A percentile compares a stretch with the other conserved stretches of the same genome.
Evolutionary conservation across 2,329 filamentous ascomycete species (phyloP).

Genomic region (Colletotrichum sp.): DNA sequence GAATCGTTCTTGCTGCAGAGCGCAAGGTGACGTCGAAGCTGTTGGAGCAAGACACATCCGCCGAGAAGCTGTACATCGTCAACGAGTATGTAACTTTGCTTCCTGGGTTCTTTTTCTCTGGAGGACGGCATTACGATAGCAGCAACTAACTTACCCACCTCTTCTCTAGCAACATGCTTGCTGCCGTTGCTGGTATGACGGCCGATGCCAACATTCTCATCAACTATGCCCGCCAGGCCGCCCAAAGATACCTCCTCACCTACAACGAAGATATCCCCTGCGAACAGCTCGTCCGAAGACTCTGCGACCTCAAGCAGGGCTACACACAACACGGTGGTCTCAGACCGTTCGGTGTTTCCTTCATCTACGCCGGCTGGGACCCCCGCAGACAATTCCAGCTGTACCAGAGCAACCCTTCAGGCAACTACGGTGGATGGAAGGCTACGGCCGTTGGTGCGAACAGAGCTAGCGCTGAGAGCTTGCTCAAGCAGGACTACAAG

Average conservation of each 20-base stretch:
- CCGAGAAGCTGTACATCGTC: slow-evolving; percentile 99
- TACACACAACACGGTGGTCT: slow-evolving; percentile 99
- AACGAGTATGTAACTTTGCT: slow-evolving; percentile 75
- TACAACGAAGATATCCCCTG: slow-evolving; percentile 99
- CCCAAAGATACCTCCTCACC: slow-evolving; percentile 95
- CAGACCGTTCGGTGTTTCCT: slow-evolving; percentile 96
- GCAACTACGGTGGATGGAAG: slow-evolving; percentile 99
- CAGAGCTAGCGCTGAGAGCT: slow-evolving; percentile 94
- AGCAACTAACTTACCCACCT: neutral
- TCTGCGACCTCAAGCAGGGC: slow-evolving; percentile 98
- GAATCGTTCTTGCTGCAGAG: slow-evolving; percentile 97
- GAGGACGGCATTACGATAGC: neutral
- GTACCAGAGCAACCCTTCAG: slow-evolving; percentile 98
- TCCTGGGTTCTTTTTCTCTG: neutral
- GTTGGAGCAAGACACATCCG: slow-evolving; percentile 98
- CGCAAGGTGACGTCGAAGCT: slow-evolving; percentile 99
- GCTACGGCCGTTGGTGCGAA: slow-evolving; percentile 97
- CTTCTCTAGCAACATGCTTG: slow-evolving; percentile 94
- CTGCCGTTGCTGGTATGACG: slow-evolving; percentile 98
- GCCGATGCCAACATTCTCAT: slow-evolving; percentile 99
- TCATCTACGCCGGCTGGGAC: slow-evolving; percentile 99
- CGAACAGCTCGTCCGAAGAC: slow-evolving; percentile 93
- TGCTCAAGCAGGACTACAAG: slow-evolving; percentile 99
- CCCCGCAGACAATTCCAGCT: slow-evolving; percentile 96
- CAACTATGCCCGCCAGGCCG: slow-evolving; percentile 97